A percentile compares a stretch with the other conserved stretches of the same genome.
Conservation (phyloP, 148 eudicot genomes). For the Vaccinium myrtillus region DNA sequence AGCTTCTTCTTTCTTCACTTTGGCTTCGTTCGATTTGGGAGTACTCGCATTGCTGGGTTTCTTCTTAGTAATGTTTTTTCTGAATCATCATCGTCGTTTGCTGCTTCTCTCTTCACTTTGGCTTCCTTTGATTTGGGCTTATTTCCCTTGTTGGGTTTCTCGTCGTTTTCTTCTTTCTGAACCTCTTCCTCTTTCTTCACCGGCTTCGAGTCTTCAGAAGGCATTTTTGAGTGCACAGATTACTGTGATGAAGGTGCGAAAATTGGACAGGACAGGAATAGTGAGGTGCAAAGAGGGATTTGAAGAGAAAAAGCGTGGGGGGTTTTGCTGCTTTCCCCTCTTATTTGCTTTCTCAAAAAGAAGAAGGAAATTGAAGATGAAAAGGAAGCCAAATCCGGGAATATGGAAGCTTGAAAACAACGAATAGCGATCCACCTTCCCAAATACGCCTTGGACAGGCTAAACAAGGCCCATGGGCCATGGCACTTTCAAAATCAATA, state of each 20-base stretch:
- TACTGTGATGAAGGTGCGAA: neutral
- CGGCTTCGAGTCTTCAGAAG: slow-evolving; percentile 39
- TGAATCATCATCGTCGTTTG: slow-evolving; percentile 22
- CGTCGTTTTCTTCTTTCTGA: slow-evolving; percentile 39
- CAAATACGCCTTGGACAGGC: too few relatives aligned
- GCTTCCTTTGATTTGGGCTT: slow-evolving; percentile 22
- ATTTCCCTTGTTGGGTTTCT: slow-evolving; percentile 15
- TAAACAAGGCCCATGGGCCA: too few relatives aligned
- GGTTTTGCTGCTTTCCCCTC: neutral
- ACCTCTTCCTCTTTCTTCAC: slow-evolving; percentile 41
- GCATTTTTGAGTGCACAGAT: slow-evolving; percentile 26
- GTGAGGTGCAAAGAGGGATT: neutral
- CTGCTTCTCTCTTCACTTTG: slow-evolving; percentile 34
- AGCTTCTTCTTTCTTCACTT: slow-evolving; percentile 6
- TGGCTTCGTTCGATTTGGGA: neutral
- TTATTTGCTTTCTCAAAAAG: neutral
- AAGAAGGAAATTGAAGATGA: neutral
- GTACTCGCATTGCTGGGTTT: neutral
- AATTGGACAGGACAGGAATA: neutral
- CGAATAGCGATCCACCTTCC: too few relatives aligned
- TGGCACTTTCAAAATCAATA: too few relatives aligned
- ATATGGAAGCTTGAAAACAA: too few relatives aligned
- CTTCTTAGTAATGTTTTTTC: slow-evolving; percentile 1
- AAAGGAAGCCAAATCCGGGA: neutral
- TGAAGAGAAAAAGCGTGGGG: neutral